A percentile compares a stretch with the other conserved stretches of the same genome.
Conservation (phyloP, 2,329 filamentous ascomycete genomes). For the Pseudogymnoascus pannorum region DNA sequence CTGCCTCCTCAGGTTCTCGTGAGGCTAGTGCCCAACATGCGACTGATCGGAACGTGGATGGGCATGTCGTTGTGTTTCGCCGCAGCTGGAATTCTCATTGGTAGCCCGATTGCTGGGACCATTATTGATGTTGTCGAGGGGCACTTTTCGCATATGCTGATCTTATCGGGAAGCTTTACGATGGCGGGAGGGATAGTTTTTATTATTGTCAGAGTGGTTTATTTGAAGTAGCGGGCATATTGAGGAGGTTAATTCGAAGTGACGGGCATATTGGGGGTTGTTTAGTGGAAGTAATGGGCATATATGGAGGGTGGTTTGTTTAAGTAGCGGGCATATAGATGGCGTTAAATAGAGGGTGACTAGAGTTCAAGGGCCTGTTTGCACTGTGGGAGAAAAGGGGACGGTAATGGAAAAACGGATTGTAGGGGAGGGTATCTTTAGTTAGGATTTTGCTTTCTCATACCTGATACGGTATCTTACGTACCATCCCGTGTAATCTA, state of each 20-base stretch:
- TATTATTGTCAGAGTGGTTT: background rate
- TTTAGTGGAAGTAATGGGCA: too few species aligned
- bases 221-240: background rate
- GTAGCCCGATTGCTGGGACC: constrained; percentile 16
- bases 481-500: background rate
- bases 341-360: background rate
- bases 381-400: background rate
- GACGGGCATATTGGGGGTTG: too few species aligned
- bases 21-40: constrained; percentile 11
- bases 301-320: too few species aligned
- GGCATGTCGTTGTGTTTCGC: constrained; percentile 13
- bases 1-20: constrained; percentile 39
- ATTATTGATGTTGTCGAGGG: constrained; percentile 5
- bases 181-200: background rate
- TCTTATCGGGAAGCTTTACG: background rate
- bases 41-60: constrained; percentile 12
- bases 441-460: background rate
- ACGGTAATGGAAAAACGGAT: too few species aligned
- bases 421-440: background rate
- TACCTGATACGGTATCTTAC: background rate
- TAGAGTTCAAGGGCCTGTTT: background rate
- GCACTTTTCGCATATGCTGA: background rate
- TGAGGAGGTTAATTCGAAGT: background rate
- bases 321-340: too few species aligned
- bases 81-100: constrained; percentile 13